Base-by-base conservation (phyloP, 441 rosid genomes). In the Hura crepitans region DNA sequence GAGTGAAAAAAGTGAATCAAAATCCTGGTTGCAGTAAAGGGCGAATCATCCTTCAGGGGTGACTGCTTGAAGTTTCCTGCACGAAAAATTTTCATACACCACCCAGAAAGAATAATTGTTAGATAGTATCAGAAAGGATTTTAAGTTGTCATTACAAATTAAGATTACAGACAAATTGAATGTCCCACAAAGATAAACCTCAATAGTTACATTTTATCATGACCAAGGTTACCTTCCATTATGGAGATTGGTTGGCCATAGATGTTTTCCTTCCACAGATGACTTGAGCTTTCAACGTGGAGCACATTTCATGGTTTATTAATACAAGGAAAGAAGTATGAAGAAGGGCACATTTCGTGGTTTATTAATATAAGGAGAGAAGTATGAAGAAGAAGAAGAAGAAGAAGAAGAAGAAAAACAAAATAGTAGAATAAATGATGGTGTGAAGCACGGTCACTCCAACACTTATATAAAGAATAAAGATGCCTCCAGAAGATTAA, bases 61-160 rank as follows among this genome's bases (percentile, higher is more conserved):
- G 31, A 49, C 11, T 15, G 18, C 28, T 30, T 27, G 31, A 25
- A 51, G 20, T 5, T 13, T 31, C 12, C 27, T 28, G 56, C 25
- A 22, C 46, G 8, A 62, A 14, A 12, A 18, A 27, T 14, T 50
- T 22, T 66, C 20, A 33, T n/a, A 11, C 68, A 54, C 23, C 25
- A 8, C 55, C 33, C 66, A 35, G 50, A 66, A 68, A 33, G 18
- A 59, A 43, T 37, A 42, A 51, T 27, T 42, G 54, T 58, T 20
- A 37, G 45, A 12, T 43, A 18, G 20, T 28, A 57, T 30, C 15
- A 49, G 12, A 31, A 39, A 47, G 43, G 22, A 59, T 65, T 27
- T 18, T 28, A 11, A 30, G 17, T 51, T 63, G 46, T 50, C 66
- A 65, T 10, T n/a, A 22, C 51, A 37, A 45, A 39, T 46, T 67